A percentile compares a stretch with the other conserved stretches of the same genome.
Conservation (phyloP, 768 basidiomycete genomes). For the Chlorophyllum brunneum region DNA sequence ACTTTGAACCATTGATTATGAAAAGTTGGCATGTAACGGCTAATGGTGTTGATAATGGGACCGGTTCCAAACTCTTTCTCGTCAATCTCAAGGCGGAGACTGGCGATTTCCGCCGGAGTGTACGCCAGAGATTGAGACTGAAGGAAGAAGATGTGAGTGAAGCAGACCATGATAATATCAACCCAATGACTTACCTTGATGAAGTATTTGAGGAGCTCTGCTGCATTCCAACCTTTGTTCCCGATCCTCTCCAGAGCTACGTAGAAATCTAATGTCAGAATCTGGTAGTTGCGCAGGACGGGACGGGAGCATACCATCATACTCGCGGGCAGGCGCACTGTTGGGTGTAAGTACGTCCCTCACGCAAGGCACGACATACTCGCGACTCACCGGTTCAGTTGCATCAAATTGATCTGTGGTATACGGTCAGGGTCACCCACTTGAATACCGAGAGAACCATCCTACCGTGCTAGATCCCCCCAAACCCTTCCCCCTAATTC, state of each 20-base stretch:
- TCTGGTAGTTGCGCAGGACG: not conserved
- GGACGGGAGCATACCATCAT: conserved; percentile 10
- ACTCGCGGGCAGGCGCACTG: conserved; percentile 17
- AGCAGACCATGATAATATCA: not conserved
- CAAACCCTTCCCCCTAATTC: conserved; percentile 15
- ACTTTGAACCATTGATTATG: conserved; percentile 10
- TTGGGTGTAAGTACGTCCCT: not conserved
- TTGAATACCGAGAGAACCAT: not conserved
- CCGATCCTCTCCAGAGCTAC: conserved; percentile 17
- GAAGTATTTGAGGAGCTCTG: conserved; percentile 16
- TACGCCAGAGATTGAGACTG: conserved; percentile 15
- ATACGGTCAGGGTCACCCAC: not conserved
- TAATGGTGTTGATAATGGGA: conserved; percentile 16
- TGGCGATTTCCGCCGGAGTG: not conserved
- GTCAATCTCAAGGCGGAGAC: conserved; percentile 1
- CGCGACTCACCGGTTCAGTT: conserved; percentile 14
- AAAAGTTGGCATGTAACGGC: conserved; percentile 4
- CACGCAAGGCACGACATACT: not conserved
- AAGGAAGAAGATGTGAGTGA: not conserved
- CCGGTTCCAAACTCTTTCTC: conserved; percentile 14
- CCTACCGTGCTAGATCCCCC: conserved; percentile 18
- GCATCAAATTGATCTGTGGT: conserved; percentile 13
- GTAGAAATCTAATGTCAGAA: not conserved
- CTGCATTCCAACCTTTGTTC: conserved; percentile 15
- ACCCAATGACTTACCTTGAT: conserved; percentile 10